Percentiles rank a stretch among this genome's conserved stretches.
These are phyloP conservation scores for Blakeslea trispora DNA, from an alignment of 371 early-diverging fungal species.

Conservation along the genomic window DNA sequence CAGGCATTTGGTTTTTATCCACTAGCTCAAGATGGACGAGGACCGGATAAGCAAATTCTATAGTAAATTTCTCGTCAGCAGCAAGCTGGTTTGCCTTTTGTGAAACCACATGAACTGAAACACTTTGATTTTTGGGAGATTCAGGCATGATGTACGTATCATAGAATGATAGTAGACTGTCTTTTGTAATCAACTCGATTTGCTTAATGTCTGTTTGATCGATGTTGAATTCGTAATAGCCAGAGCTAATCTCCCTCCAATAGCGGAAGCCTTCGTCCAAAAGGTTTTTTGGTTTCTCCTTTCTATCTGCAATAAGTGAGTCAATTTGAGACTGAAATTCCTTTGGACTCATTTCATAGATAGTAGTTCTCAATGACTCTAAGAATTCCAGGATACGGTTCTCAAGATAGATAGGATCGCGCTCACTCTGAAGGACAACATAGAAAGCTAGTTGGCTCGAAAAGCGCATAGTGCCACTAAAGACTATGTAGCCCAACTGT, in stretches of 20 bases:
- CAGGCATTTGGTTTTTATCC: conserved; percentile 10
- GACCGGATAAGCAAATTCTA: conserved; percentile 24
- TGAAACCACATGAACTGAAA: conserved; percentile 70
- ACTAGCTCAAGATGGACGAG: conserved; percentile 7
- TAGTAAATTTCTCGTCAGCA: conserved; percentile 9
- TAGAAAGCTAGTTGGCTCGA: conserved; percentile 64
- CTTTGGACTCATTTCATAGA: conserved; percentile 67
- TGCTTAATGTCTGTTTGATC: conserved; percentile 55
- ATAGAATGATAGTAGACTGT: conserved; percentile 60
- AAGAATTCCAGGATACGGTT: conserved; percentile 78
- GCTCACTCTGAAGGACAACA: conserved; percentile 86
- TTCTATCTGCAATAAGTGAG: conserved; percentile 67
- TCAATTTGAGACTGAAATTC: conserved; percentile 75
- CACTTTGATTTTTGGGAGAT: conserved; percentile 55
- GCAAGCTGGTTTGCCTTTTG: conserved; percentile 37
- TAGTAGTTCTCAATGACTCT: conserved; percentile 46
- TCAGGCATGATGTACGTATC: conserved; percentile 55
- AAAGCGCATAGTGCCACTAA: conserved; percentile 63
- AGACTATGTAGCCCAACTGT: conserved; percentile 86
- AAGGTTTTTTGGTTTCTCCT: conserved; percentile 85
- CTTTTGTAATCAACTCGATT: conserved; percentile 52
- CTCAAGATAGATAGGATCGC: conserved; percentile 79
- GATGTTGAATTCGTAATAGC: conserved; percentile 86
- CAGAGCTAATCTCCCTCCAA: conserved; percentile 76
- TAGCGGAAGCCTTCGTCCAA: conserved; percentile 73